Percentiles rank a stretch among this genome's conserved stretches.
phyloP scores from a whole-genome alignment of 179 eudicot genomes.

The Camellia oleifera region DNA sequence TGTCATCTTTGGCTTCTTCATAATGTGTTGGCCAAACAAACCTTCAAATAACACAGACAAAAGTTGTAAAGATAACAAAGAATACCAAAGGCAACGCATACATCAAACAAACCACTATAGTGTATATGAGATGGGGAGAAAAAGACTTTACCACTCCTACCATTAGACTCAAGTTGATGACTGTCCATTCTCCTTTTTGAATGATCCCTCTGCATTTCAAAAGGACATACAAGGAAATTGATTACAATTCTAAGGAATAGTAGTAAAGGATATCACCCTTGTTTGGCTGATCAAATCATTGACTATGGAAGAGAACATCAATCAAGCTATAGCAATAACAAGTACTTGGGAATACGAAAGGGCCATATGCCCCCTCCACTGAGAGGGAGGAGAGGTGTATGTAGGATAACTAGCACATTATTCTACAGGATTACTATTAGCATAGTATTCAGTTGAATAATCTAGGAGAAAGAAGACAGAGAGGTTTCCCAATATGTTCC shows the following conservation, averaged over 20 bases:
- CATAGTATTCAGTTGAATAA: neutral
- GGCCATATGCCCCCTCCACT: neutral
- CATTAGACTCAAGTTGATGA: conserved; percentile 69
- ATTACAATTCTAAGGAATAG: neutral
- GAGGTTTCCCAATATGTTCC: neutral
- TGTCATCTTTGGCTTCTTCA: conserved; percentile 67
- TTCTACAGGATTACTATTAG: neutral
- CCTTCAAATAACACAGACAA: conserved; percentile 38
- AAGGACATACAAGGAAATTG: conserved; percentile 12
- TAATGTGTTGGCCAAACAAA: conserved; percentile 50
- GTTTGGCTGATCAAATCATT: conserved; percentile 3
- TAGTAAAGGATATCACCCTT: neutral
- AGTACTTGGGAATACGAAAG: neutral
- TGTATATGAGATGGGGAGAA: neutral
- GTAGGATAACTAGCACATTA: neutral
- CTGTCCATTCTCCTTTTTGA: conserved; percentile 55
- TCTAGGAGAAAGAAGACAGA: neutral
- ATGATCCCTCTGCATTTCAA: conserved; percentile 57
- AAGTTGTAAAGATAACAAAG: conserved; percentile 5
- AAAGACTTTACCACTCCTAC: conserved; percentile 54
- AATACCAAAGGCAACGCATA: neutral
- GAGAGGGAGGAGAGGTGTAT: neutral
- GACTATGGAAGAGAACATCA: neutral
- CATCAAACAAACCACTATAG: neutral
- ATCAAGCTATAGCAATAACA: neutral